Evolutionary conservation across 192 early-diverging fungal species (phyloP).

Genomic region (Coemansia sp.): DNA sequence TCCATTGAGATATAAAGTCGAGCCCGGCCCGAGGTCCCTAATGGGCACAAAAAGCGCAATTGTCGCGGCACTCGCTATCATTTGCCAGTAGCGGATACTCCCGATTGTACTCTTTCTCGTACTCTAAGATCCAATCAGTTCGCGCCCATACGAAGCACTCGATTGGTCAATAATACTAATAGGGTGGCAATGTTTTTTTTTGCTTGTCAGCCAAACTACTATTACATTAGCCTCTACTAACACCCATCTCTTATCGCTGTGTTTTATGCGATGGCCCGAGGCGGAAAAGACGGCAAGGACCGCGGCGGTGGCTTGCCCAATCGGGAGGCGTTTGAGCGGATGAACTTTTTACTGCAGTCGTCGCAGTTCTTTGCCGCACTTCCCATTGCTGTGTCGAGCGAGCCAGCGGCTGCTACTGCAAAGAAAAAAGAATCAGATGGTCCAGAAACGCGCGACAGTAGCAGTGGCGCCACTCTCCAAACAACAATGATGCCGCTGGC

Average conservation of each 20-base stretch:
- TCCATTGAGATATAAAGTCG: neutral
- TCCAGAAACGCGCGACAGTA: neutral
- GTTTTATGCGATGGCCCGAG: neutral
- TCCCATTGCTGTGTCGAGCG: neutral
- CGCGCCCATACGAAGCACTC: too few relatives aligned
- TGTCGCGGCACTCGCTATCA: neutral
- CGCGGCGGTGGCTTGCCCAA: conserved; percentile 24
- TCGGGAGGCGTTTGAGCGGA: conserved; percentile 43
- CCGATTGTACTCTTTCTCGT: neutral
- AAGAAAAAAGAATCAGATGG: neutral
- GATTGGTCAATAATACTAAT: too few relatives aligned
- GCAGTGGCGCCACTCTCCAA: neutral
- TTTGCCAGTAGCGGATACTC: neutral
- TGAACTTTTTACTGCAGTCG: conserved; percentile 50
- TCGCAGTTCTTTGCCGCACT: conserved; percentile 29
- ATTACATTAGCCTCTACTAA: too few relatives aligned
- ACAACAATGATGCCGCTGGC: conserved; percentile 20
- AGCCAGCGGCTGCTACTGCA: neutral
- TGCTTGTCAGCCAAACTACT: too few relatives aligned
- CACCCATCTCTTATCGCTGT: neutral
- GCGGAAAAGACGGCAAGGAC: neutral
- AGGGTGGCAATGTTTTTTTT: too few relatives aligned
- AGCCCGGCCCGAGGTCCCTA: conserved; percentile 1
- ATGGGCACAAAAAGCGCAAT: neutral
- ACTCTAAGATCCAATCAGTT: neutral